Evolutionary conservation across 352 stramenopile genomes (phyloP).

Genomic region (Thraustochytrium striatum): DNA sequence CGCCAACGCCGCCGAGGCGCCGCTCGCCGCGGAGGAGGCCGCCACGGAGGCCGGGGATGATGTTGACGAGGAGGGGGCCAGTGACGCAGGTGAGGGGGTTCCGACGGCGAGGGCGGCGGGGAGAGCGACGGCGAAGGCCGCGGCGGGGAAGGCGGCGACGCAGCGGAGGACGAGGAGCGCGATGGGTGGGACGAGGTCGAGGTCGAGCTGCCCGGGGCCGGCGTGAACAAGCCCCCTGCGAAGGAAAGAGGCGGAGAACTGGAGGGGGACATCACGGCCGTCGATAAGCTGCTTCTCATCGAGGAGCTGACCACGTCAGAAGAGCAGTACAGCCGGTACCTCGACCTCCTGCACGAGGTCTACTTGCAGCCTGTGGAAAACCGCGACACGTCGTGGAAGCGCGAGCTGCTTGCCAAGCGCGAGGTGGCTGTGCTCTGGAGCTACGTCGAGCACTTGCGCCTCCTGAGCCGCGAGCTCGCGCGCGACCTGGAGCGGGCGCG

Average conservation of each 20-base stretch:
- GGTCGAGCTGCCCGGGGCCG: neutral
- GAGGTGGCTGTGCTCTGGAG: neutral
- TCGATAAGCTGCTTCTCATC: neutral
- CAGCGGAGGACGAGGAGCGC: neutral
- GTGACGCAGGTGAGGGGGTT: too few relatives aligned
- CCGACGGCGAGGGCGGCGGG: too few relatives aligned
- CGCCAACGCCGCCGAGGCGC: too few relatives aligned
- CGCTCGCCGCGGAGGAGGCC: too few relatives aligned
- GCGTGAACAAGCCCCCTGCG: too few relatives aligned
- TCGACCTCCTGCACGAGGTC: slow-evolving; percentile 2
- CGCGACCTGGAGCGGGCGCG: neutral
- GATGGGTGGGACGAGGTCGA: neutral
- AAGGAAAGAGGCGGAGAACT: neutral
- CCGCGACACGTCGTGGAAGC: slow-evolving; percentile 2
- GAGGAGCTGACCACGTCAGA: slow-evolving; percentile 3
- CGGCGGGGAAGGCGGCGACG: too few relatives aligned
- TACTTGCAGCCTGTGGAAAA: slow-evolving; percentile 1
- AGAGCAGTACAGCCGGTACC: neutral
- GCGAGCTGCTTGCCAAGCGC: neutral
- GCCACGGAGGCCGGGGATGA: too few relatives aligned
- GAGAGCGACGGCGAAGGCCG: too few relatives aligned
- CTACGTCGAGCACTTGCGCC: neutral
- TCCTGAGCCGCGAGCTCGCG: neutral
- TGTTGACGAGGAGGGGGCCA: too few relatives aligned
- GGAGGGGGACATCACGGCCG: neutral